Conservation (phyloP, 2,329 filamentous ascomycete genomes). For the Penicillium expansum region DNA sequence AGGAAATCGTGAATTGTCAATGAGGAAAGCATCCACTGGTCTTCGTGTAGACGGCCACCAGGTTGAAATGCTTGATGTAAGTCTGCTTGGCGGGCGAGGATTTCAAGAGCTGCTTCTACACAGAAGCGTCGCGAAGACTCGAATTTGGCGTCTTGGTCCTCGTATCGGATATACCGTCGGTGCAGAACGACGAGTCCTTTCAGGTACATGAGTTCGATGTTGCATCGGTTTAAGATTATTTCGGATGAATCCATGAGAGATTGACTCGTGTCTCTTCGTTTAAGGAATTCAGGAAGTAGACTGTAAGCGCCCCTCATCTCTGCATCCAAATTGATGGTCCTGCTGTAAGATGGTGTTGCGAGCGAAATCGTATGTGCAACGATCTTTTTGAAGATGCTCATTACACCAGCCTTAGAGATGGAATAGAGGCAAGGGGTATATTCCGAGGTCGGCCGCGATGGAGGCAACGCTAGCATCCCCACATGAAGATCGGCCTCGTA, state of each 20-base stretch:
- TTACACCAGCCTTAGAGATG: conserved; percentile 33
- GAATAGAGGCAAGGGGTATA: conserved; percentile 31
- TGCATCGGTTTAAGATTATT: conserved; percentile 51
- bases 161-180: conserved; percentile 47
- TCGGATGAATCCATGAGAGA: conserved; percentile 48
- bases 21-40: conserved; percentile 58
- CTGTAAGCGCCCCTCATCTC: conserved; percentile 20
- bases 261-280: conserved; percentile 20
- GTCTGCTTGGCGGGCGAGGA: conserved; percentile 48
- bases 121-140: conserved; percentile 44
- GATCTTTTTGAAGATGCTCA: conserved; percentile 31
- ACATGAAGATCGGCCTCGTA: conserved; percentile 58
- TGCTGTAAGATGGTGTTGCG: conserved; percentile 12
- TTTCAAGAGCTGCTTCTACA: conserved; percentile 46
- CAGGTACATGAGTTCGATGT: conserved; percentile 50
- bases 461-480: conserved; percentile 49
- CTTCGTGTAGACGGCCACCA: conserved; percentile 50
- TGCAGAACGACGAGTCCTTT: conserved; percentile 52
- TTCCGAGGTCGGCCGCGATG: conserved; percentile 50
- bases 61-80: conserved; percentile 51
- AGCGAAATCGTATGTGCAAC: conserved; percentile 21
- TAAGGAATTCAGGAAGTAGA: conserved; percentile 21
- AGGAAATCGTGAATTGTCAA: conserved; percentile 60
- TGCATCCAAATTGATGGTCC: conserved; percentile 24
- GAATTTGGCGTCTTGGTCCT: conserved; percentile 31